These are phyloP conservation scores for Porpolomopsis calyptriformis DNA, from an alignment of 768 basidiomycete species.

Conservation along the genomic window DNA sequence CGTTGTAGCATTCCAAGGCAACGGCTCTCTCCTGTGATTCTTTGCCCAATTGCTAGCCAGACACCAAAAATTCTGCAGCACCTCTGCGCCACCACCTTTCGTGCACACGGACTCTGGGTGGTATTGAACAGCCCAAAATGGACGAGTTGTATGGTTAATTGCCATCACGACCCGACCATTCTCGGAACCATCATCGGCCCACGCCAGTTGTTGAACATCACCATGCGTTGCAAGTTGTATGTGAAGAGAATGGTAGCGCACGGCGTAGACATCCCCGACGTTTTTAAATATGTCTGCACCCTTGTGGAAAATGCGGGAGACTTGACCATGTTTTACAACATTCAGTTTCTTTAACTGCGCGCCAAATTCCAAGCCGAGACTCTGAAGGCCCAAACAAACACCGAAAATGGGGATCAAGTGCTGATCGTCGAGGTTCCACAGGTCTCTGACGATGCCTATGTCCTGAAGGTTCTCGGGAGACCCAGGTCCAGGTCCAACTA, in stretches of 20 bases:
- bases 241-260: slow-evolving; percentile 76
- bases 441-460: slow-evolving; percentile 55
- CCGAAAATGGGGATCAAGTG: slow-evolving; percentile 64
- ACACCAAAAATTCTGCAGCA: slow-evolving; percentile 65
- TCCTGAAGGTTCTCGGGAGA: slow-evolving; percentile 55
- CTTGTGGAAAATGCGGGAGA: slow-evolving; percentile 51
- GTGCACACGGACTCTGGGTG: slow-evolving; percentile 82
- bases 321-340: slow-evolving; percentile 72
- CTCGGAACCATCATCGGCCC: slow-evolving; percentile 57
- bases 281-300: slow-evolving; percentile 52
- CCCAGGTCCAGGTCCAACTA: slow-evolving; percentile 76
- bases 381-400: slow-evolving; percentile 77
- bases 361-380: slow-evolving; percentile 55
- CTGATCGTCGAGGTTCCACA: slow-evolving; percentile 53
- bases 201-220: slow-evolving; percentile 57
- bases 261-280: slow-evolving; percentile 43
- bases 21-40: slow-evolving; percentile 25
- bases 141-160: slow-evolving; percentile 46
- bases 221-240: slow-evolving; percentile 36
- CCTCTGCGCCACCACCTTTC: slow-evolving; percentile 52
- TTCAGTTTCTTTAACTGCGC: slow-evolving; percentile 47
- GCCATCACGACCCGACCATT: slow-evolving; percentile 71
- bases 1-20: slow-evolving; percentile 32
- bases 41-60: slow-evolving; percentile 51
- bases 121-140: slow-evolving; percentile 86